Conservation (phyloP, 176 grass and related monocot genomes). For the Hordeum marinum region DNA sequence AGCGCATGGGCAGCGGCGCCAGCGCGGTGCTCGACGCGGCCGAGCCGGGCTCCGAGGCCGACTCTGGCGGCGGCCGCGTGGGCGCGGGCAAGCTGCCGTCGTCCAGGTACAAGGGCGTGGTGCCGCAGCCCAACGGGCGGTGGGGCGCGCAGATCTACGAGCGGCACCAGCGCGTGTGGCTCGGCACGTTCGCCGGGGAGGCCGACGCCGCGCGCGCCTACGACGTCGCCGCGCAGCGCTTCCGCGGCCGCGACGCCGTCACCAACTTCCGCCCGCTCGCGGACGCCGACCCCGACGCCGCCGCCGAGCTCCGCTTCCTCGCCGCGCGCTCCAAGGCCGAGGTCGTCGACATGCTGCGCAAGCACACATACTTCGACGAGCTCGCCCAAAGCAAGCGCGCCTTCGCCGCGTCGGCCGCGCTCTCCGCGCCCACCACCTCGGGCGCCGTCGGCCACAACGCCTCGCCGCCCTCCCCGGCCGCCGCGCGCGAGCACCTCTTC, state of each 20-base stretch:
- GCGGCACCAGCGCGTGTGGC: constrained; percentile 94
- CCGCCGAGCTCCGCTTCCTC: constrained; percentile 60
- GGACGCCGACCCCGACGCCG: constrained; percentile 35
- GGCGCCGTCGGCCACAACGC: not conserved
- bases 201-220: constrained; percentile 68
- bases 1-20: constrained; percentile 46
- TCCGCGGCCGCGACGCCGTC: constrained; percentile 88
- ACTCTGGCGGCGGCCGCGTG: not conserved
- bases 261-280: constrained; percentile 85
- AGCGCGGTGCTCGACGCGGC: constrained; percentile 46
- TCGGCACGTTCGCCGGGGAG: constrained; percentile 82
- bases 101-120: constrained; percentile 82
- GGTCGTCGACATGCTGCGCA: constrained; percentile 95
- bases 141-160: constrained; percentile 99
- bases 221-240: constrained; percentile 86
- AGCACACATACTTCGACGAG: constrained; percentile 96
- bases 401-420: not conserved
- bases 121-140: constrained; percentile 96
- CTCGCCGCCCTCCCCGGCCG: not conserved
- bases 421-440: not conserved
- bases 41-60: constrained; percentile 45
- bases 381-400: constrained; percentile 52
- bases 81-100: constrained; percentile 50
- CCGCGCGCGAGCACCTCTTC: constrained; percentile 64
- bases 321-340: constrained; percentile 72